Conservation (phyloP, 192 early-diverging fungal genomes). For the Backusella psychrophila region DNA sequence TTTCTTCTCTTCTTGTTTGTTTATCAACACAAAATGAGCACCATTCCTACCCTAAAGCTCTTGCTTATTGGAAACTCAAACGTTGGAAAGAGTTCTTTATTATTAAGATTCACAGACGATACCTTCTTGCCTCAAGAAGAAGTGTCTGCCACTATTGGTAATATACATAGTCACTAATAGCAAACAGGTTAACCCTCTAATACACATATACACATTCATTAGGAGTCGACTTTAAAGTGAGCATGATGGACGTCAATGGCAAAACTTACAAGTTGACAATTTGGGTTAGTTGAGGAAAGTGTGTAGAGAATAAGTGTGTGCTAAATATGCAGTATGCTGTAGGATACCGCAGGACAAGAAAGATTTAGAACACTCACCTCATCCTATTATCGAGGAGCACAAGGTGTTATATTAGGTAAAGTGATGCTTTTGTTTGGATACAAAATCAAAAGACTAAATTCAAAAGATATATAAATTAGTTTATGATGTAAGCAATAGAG, state of each 20-base stretch:
- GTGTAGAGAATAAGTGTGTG: too few species aligned
- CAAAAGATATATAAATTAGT: slow-evolving; percentile 48
- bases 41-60: slow-evolving; percentile 82
- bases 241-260: slow-evolving; percentile 79
- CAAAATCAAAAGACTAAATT: neutral
- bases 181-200: too few species aligned
- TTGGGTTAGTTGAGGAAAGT: slow-evolving; percentile 57
- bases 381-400: slow-evolving; percentile 96
- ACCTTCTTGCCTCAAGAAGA: slow-evolving; percentile 91
- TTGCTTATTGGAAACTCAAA: slow-evolving; percentile 94
- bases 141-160: slow-evolving; percentile 84
- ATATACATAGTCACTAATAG: neutral
- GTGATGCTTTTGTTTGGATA: neutral
- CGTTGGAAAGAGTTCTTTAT: slow-evolving; percentile 91
- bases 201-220: too few species aligned
- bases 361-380: slow-evolving; percentile 98
- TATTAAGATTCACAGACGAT: slow-evolving; percentile 94
- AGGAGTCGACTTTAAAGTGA: slow-evolving; percentile 99
- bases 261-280: slow-evolving; percentile 95
- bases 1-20: neutral
- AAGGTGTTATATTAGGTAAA: slow-evolving; percentile 93
- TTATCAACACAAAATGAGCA: neutral
- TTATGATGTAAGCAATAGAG: slow-evolving; percentile 94
- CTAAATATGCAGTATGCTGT: too few species aligned
- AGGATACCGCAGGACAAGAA: slow-evolving; percentile 98